Base-by-base conservation (phyloP, 352 stramenopile species). In the Elongisporangium senticosum region DNA sequence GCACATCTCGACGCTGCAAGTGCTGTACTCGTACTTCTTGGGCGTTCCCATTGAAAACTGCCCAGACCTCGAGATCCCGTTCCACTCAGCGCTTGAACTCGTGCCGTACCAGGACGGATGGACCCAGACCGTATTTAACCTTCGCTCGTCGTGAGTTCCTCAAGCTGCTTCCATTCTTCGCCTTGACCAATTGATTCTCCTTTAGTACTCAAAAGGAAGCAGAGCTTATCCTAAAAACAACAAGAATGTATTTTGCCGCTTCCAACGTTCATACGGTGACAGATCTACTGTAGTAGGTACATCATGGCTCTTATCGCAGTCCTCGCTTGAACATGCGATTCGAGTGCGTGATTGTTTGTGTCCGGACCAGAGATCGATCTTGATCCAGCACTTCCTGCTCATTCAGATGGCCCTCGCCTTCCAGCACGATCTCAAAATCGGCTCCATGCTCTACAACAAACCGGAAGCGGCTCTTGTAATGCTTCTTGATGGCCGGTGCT, bases 21-120 rank as follows among this genome's bases (percentile, higher is more conserved):
- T 93, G 51, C 75, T 95, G 6, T 95, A 95, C 69, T 88, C 83
- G 65, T 95, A 95, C 69, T 95, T 95, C 61, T 62, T 93, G 17
- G 82, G 79, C 28, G 79, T 83, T 7, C 83, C 86, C 40, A 91
- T 93, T 53, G 76, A 93, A 65, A 86, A 71, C 56, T 89, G 79
- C 61, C 69, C 79, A 2, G 75, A 86, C 47, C 66, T 93, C 53
- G 84, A 93, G 64, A 93, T 93, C 56, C 84, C 84, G 3, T 93
- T 93, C 68, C 84, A 93, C 65, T 86, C 84, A 49, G 84, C 89
- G 55, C 74, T 93, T 14, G 84, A 93, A 66, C 79, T 93, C 57
- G 78, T 93, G 64, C 84, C 84, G 13, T 74, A 78, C 51, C 81
- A 90, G 47, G 79, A 91, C 49, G 77, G 80, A 56, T 93, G 84